Evolutionary conservation across 1,139 yeast genomes (phyloP).

Genomic region (Debaryomyces udenii): DNA sequence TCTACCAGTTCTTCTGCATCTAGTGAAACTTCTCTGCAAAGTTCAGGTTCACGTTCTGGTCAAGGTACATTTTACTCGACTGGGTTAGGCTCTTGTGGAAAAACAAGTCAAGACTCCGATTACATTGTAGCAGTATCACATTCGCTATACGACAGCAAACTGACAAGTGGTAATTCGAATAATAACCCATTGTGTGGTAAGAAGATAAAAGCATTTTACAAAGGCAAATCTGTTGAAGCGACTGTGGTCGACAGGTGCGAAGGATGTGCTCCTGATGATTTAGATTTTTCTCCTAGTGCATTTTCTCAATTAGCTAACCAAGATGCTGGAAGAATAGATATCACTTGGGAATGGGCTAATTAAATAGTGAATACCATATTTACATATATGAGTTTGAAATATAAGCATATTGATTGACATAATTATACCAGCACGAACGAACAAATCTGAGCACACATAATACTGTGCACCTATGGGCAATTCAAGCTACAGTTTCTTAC

Average conservation of each 20-base stretch:
- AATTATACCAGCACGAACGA: no score
- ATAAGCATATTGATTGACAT: no score
- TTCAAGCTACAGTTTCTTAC: no score
- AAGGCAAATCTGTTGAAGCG: slow-evolving; percentile 47
- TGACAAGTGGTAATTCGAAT: slow-evolving; percentile 42
- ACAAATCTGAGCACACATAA: no score
- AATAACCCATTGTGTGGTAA: slow-evolving; percentile 47
- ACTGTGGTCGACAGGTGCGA: slow-evolving; percentile 47
- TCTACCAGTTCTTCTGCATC: slow-evolving; percentile 22
- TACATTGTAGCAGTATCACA: slow-evolving; percentile 49
- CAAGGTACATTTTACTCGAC: slow-evolving; percentile 62
- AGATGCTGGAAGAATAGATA: slow-evolving; percentile 44
- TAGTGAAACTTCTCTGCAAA: slow-evolving; percentile 20
- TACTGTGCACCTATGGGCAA: no score
- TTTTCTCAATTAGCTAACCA: slow-evolving; percentile 41
- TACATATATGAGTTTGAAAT: slow-evolving; percentile 1
- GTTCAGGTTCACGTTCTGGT: slow-evolving; percentile 37
- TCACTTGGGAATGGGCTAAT: slow-evolving; percentile 42
- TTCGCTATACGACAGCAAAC: slow-evolving; percentile 34
- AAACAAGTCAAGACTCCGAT: slow-evolving; percentile 48
- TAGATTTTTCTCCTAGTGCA: slow-evolving; percentile 51
- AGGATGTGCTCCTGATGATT: slow-evolving; percentile 41
- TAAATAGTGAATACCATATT: background rate
- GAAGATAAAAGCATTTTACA: slow-evolving; percentile 40
- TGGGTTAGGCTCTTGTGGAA: slow-evolving; percentile 68